phyloP scores from a whole-genome alignment of 192 early-diverging fungal genomes.

The Coemansia erecta region DNA sequence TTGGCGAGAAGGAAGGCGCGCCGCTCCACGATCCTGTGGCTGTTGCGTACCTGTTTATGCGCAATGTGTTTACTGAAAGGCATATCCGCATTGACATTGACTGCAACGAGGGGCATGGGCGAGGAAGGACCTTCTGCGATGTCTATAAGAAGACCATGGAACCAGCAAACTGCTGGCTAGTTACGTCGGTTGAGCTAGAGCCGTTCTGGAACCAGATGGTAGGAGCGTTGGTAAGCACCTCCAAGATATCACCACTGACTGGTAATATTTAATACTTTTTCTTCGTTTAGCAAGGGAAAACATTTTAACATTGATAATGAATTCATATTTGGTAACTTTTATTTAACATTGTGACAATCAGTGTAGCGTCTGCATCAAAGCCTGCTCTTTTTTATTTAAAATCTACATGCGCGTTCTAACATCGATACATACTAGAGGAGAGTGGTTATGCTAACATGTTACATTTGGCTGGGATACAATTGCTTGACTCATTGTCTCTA shows the following conservation, averaged over 20 bases:
- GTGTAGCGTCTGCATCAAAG: too few relatives aligned
- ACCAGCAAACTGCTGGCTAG: conserved; percentile 20
- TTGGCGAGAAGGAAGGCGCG: conserved; percentile 16
- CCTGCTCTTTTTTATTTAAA: too few relatives aligned
- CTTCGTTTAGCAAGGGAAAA: too few relatives aligned
- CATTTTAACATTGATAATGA: too few relatives aligned
- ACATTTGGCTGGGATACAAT: too few relatives aligned
- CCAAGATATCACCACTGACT: not conserved
- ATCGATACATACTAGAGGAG: too few relatives aligned
- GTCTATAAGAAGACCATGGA: conserved; percentile 1
- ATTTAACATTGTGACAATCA: too few relatives aligned
- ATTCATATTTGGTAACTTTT: too few relatives aligned
- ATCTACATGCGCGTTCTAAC: too few relatives aligned
- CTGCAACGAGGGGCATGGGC: not conserved
- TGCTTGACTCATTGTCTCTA: too few relatives aligned
- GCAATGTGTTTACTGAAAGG: conserved; percentile 11
- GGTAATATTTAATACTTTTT: too few relatives aligned
- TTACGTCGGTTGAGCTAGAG: conserved; percentile 15
- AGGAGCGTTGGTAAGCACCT: conserved; percentile 6
- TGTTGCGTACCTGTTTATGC: conserved; percentile 26
- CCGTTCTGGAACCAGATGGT: conserved; percentile 35
- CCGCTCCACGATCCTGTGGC: conserved; percentile 36
- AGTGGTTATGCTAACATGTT: too few relatives aligned
- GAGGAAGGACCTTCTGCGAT: conserved; percentile 21
- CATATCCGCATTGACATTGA: conserved; percentile 17